Conservation (phyloP, 2,329 filamentous ascomycete genomes). For the Fusarium vanettenii region DNA sequence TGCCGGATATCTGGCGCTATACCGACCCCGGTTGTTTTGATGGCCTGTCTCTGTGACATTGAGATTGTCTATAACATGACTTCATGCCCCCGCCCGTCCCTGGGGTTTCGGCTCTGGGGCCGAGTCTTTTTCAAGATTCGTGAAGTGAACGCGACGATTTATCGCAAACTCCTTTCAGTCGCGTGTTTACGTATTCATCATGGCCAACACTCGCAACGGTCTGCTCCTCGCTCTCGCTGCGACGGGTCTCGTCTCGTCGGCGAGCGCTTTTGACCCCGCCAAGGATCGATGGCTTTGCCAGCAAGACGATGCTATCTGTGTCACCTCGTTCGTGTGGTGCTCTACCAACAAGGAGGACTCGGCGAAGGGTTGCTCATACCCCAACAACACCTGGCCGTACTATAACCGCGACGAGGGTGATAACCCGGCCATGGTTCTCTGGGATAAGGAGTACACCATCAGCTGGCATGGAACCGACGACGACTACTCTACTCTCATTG, state of each 20-base stretch:
- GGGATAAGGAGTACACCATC: constrained; percentile 26
- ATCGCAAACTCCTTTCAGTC: background rate
- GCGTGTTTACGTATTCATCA: background rate
- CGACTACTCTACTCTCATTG: constrained; percentile 18
- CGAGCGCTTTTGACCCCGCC: constrained; percentile 11
- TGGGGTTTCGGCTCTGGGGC: background rate
- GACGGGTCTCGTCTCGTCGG: background rate
- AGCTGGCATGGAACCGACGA: constrained; percentile 29
- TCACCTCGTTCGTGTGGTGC: constrained; percentile 37
- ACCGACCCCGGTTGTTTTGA: background rate
- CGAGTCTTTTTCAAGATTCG: background rate
- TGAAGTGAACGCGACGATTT: background rate
- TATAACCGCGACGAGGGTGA: constrained; percentile 2
- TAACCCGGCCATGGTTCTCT: constrained; percentile 29
- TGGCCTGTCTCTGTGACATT: background rate
- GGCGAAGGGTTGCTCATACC: constrained; percentile 17
- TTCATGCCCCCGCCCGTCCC: background rate
- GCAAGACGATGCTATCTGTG: constrained; percentile 22
- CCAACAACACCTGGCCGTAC: constrained; percentile 9
- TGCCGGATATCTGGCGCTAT: constrained; percentile 4
- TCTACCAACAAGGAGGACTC: constrained; percentile 25
- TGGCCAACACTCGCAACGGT: background rate
- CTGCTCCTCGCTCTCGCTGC: constrained; percentile 6
- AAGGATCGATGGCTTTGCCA: constrained; percentile 29
- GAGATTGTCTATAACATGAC: constrained; percentile 1